Evolutionary conservation across 768 basidiomycete genomes (phyloP).

Genomic region (Calocybe indica): DNA sequence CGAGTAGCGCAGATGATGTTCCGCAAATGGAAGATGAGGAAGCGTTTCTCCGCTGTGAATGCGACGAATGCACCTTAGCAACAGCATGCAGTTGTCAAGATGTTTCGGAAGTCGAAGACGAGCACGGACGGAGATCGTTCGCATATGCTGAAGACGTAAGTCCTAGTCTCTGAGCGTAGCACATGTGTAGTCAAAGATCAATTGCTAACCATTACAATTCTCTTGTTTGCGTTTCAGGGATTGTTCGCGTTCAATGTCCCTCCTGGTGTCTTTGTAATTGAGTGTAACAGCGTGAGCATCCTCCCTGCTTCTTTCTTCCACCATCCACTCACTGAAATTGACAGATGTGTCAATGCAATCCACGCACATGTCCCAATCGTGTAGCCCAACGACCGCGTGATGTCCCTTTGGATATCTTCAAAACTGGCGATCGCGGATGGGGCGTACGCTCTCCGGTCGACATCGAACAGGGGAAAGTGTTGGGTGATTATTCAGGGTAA

Average conservation of each 20-base stretch:
- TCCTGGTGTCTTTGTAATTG: conserved; percentile 47
- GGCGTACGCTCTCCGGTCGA: conserved; percentile 45
- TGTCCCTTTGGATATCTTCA: conserved; percentile 59
- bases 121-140: conserved; percentile 18
- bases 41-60: conserved; percentile 39
- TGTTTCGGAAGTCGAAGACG: conserved; percentile 31
- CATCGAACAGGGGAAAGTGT: conserved; percentile 47
- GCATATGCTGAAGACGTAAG: conserved; percentile 31
- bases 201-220: neutral
- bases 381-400: conserved; percentile 56
- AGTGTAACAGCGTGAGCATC: conserved; percentile 54
- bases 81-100: conserved; percentile 43
- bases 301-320: neutral
- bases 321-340: neutral
- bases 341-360: conserved; percentile 41
- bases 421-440: conserved; percentile 57
- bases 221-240: conserved; percentile 27
- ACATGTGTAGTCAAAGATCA: conserved; percentile 18
- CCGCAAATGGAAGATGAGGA: conserved; percentile 15
- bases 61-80: conserved; percentile 26
- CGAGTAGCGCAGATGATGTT: conserved; percentile 12
- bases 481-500: conserved; percentile 69
- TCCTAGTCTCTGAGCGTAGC: too few species aligned
- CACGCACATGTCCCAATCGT: conserved; percentile 44
- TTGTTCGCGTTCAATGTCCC: conserved; percentile 38